Base-by-base conservation (phyloP, 345 rosid species). In the Salix udensis region DNA sequence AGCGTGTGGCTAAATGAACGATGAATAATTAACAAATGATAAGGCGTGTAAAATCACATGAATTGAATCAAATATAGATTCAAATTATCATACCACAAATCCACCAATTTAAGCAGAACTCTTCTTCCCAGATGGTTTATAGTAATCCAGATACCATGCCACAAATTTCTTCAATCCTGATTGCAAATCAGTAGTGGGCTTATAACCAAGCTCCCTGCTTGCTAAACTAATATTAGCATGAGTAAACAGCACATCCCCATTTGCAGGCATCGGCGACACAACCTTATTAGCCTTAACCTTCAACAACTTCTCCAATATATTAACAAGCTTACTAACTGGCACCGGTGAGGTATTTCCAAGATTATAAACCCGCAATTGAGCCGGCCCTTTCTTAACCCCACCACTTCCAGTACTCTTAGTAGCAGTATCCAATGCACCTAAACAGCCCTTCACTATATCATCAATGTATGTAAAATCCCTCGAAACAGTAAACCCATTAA, bases 401-500 rank as follows among this genome's bases (percentile, higher is more conserved):
- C 85, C 79, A 68, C 77, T 82, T 23, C 84, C 81, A 10, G 82
- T 82, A 50, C 84, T 82, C 82, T 71, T 75, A 55, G 66, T 74
- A 1, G 85, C 82, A 30, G 79, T 82, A 75, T 82, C 82, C 68
- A 82, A 64, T 11, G 85, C 85, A 71, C 79, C 80, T 74, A 82
- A 78, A 46, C 85, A 82, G 40, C 85, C 85, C 77, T 75, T 78
- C 18, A 82, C 82, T 24, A 78, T 68, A 75, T 82, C 85, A 75
- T 82, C 82, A 82, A 78, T 75, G 80, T 87, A 84, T 11, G 88
- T 87, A 64, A 87, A 86, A 66, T 88, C 90, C 72, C 90, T 84
- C 0, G 88, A 87, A 14, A 88, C 90, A 0, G 82, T 67, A 5
- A 78, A 80, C 55, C 84, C 85, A 39, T 88, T 76, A 18, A 78